These are phyloP conservation scores for Eurotiales sp. DNA, from an alignment of 2,329 filamentous ascomycete species.

Conservation along the genomic window DNA sequence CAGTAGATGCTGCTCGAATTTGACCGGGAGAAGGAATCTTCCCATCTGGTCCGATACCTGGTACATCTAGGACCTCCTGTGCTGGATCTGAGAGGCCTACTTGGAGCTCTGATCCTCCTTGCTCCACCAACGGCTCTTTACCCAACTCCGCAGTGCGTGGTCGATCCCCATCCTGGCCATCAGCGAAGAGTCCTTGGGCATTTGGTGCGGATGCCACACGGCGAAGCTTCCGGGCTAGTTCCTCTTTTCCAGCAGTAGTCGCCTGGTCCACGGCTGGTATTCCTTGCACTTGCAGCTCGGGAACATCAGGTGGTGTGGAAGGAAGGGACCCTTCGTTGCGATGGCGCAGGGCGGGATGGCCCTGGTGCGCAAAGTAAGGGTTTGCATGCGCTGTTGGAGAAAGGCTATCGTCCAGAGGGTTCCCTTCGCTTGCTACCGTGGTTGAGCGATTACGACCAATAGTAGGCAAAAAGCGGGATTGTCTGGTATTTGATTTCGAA, in stretches of 20 bases:
- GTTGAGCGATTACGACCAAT: constrained; percentile 84
- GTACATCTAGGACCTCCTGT: constrained; percentile 25
- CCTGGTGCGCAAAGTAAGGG: constrained; percentile 96
- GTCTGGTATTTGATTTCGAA: constrained; percentile 67
- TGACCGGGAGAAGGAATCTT: constrained; percentile 65
- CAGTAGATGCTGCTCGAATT: constrained; percentile 52
- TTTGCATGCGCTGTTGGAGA: constrained; percentile 94
- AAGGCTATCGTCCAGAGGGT: constrained; percentile 79
- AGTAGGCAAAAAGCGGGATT: constrained; percentile 83
- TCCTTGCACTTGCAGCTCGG: constrained; percentile 69
- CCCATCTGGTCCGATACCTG: constrained; percentile 48
- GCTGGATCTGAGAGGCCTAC: constrained; percentile 53
- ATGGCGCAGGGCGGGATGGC: constrained; percentile 86
- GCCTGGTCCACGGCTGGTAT: constrained; percentile 64
- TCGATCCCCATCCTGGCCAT: constrained; percentile 58
- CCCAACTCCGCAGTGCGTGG: constrained; percentile 82
- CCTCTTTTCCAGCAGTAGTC: constrained; percentile 81
- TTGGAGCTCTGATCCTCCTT: constrained; percentile 51
- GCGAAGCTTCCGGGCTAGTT: constrained; percentile 85
- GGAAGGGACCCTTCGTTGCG: constrained; percentile 92
- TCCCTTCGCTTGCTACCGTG: constrained; percentile 89
- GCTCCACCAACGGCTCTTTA: constrained; percentile 69
- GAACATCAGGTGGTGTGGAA: constrained; percentile 87
- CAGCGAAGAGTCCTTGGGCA: constrained; percentile 83
- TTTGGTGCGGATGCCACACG: constrained; percentile 96